Base-by-base conservation (phyloP, 192 early-diverging fungal species). In the Irineochytrium annulatum region DNA sequence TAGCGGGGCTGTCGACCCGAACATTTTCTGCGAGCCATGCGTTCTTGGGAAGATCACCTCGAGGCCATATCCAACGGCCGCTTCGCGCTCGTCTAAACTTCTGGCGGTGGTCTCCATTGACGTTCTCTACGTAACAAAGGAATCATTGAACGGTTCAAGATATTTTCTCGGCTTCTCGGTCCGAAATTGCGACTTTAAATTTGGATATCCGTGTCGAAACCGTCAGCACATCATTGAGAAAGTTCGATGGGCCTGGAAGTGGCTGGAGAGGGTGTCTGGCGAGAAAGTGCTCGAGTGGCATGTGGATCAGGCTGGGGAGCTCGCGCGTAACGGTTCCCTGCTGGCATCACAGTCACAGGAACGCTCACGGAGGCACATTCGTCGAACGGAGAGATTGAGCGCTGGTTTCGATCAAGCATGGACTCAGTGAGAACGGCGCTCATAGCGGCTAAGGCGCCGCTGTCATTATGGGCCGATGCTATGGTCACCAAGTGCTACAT, bases 321-420 rank as follows among this genome's bases (percentile, higher is more conserved):
- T n/a, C n/a, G n/a, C n/a, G 22, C 11, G 13, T 49, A 5, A 5
- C 43, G 33, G n/a, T 3, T 19, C 3, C 4, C 11, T 3, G 8
- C 26, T 16, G 56, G 56, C 8, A 58, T 58, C 24, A 6, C 29
- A 5, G 13, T 60, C 3, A 28, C 6, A 13, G 13, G 24, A 8
- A 51, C 59, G 3, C 8, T 4, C n/a, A 60, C 59, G 3, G 46
- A 31, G 22, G 59, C 59, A 8, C 59, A 60, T 32, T n/a, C 48
- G 26, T 45, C 48, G 31, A 44, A 60, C 26, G 44, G 44, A 3
- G 28, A 60, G 26, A 51, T 60, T n/a, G 59, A 60, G 16, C 26
- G 59, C 5, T 60, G 59, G 59, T 51, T 60, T 29, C 22, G 59
- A n/a, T 30, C 41, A 11, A 33, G n/a, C 28, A 14, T 60, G n/a